phyloP scores from a whole-genome alignment of 2,329 filamentous ascomycete species.

The Alternaria conjuncta region DNA sequence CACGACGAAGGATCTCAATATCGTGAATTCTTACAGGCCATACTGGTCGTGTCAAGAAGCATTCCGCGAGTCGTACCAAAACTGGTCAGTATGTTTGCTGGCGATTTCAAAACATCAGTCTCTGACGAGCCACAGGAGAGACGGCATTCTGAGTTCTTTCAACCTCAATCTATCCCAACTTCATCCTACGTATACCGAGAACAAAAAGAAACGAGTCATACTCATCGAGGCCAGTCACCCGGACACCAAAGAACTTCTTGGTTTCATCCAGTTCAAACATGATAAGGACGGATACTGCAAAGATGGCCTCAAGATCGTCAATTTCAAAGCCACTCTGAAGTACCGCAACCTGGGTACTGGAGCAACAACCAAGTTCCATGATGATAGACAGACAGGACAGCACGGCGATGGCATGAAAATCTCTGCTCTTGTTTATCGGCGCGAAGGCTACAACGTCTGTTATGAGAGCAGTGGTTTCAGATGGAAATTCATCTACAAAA shows the following conservation, averaged over 20 bases:
- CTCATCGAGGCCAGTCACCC: background rate
- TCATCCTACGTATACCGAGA: slow-evolving; percentile 1
- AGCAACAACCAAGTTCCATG: background rate
- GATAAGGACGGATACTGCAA: background rate
- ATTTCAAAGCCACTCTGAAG: background rate
- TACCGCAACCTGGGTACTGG: background rate
- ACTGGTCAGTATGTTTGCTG: background rate
- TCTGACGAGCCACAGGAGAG: background rate
- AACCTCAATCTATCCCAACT: slow-evolving; percentile 6
- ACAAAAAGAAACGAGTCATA: background rate
- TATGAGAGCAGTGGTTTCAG: slow-evolving; percentile 15
- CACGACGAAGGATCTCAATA: background rate
- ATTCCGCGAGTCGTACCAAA: background rate
- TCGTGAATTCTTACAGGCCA: background rate
- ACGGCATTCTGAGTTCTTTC: slow-evolving; percentile 18
- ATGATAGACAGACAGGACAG: slow-evolving; percentile 19
- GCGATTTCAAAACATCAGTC: too few species aligned
- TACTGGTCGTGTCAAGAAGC: background rate
- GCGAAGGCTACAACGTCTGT: slow-evolving; percentile 12
- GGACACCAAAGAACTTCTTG: slow-evolving; percentile 6
- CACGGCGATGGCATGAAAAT: slow-evolving; percentile 32
- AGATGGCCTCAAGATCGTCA: background rate
- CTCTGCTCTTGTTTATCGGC: slow-evolving; percentile 14
- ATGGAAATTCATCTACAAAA: slow-evolving; percentile 9
- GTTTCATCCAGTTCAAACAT: slow-evolving; percentile 11